Evolutionary conservation across 2,329 filamentous ascomycete genomes (phyloP).

Genomic region (Fusarium sp.): DNA sequence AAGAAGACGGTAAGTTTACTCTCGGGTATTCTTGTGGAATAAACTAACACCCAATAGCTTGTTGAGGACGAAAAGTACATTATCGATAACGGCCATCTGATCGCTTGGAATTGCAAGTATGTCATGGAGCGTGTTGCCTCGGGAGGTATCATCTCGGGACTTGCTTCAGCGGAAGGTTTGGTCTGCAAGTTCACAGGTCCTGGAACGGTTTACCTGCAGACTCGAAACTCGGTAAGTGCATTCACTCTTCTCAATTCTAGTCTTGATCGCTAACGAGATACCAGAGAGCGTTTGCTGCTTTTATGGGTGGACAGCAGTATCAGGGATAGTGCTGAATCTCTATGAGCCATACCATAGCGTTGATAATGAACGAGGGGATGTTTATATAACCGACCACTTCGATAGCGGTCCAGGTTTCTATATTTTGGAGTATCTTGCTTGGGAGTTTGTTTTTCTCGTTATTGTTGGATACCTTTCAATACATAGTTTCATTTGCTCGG

Average conservation of each 20-base stretch:
- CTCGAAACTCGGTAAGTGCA: slow-evolving; percentile 77
- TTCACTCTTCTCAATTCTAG: slow-evolving; percentile 21
- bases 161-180: slow-evolving; percentile 85
- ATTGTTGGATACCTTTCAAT: slow-evolving; percentile 34
- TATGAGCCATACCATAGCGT: neutral
- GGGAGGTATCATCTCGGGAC: slow-evolving; percentile 89
- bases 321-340: slow-evolving; percentile 41
- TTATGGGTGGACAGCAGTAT: slow-evolving; percentile 60
- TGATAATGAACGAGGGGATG: neutral
- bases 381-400: neutral
- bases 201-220: slow-evolving; percentile 92
- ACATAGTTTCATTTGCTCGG: neutral
- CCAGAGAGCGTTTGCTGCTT: slow-evolving; percentile 64
- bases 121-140: slow-evolving; percentile 88
- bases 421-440: neutral
- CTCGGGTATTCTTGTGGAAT: too few relatives aligned
- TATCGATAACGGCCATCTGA: slow-evolving; percentile 91
- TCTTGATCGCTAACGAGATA: slow-evolving; percentile 12
- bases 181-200: slow-evolving; percentile 96
- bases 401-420: neutral
- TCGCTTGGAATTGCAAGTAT: slow-evolving; percentile 98
- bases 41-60: slow-evolving; percentile 53
- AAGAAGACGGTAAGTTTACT: slow-evolving; percentile 80
- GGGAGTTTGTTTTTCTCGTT: slow-evolving; percentile 22
- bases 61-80: slow-evolving; percentile 85